Evolutionary conservation across 176 grass and related monocot genomes (phyloP), one percentile per base, ranked within the genome.

Genomic region (Oryza longistaminata): DNA sequence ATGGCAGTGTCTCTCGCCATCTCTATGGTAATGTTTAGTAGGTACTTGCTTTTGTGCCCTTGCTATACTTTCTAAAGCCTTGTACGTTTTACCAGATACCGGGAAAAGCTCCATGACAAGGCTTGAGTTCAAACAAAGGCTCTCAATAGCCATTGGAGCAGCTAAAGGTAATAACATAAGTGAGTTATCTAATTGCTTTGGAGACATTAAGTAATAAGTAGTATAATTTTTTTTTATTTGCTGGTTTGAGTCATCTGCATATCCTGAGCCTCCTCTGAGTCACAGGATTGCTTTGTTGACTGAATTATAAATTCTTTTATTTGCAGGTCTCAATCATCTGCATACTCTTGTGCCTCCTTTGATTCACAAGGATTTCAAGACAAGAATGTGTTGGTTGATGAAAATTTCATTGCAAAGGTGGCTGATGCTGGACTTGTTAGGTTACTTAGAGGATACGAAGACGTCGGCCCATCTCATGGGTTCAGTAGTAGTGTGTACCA

Each of bases 341-440:
- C 96, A 98, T 69, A 83, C 86, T 85, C 49, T 90, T 65, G 80
- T 86, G 64, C 86, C 93, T 90, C 96, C 91, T 50, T 61, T 99
- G 81, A 81, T 99, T 39, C 96, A 99, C 88, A 91, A 89, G 45
- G 70, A 92, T 46, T 99, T 99, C 89, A 98, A 99, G 86, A 92
- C 91, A 52, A 99, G 76, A 99, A 99, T 79, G 93, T 99, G 8
- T 87, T 99, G 86, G 96, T 99, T 14, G 96, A 99, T 69, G 96
- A 99, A 73, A 99, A 96, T 86, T 99, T 94, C 77, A 99, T 96
- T 89, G 96, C 96, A n/a, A 99, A 94, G 79, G 93, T 99, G 75
- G 89, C 90, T 85, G 96, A 96, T 88, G 87, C 83, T 83, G 91
- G 96, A 65, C 80, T 99, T 88, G 46, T 88, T 83, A 95, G 75